Base-by-base conservation (phyloP, 2,329 filamentous ascomycete genomes). In the Periconia macrospinosa region DNA sequence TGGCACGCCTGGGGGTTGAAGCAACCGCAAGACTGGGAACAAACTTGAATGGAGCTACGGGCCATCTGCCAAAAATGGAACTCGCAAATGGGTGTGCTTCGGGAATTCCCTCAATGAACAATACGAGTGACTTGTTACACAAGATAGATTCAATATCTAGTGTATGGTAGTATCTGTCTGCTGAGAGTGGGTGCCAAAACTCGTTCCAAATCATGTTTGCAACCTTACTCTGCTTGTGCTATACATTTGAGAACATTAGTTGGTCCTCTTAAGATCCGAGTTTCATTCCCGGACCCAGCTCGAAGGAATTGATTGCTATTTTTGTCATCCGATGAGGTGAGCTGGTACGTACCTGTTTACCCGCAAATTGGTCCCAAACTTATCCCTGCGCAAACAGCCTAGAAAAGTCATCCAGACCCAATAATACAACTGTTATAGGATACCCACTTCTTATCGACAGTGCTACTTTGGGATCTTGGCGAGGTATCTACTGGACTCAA, bases 281-380 rank as follows among this genome's bases (percentile, higher is more conserved):
- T 37, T 37, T 37, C 33, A 14, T 6, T 37, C 33, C 33, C 33
- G 33, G 33, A 37, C 33, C 33, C 33, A 37, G 33, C 11, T 37
- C 11, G 15, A 27, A 44, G 20, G 41, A 41, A 35, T 5, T 42
- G 53, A 54, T 48, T 58, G 41, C 59, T 69, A 68, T 69, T 69
- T 60, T 65, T 54, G 55, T 61, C 37, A 18, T 53, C 43, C 40
- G 42, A 52, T 45, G 47, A 49, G 48, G 49, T 52, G 51, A 53
- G 41, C 52, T 53, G 53, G 52, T 50, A 37, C 33, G 33, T 6
- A 27, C 42, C 45, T 55, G 49, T 63, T 67, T 69, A 67, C 45
- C 66, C 66, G 65, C 56, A 69, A 51, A 67, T 65, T 69, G 57
- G 52, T 33, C 45, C 51, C 41, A 50, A 48, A 40, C 23, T 41